Conservation (phyloP, 163 green algal genomes). For the Trebouxia gelatinosa region DNA sequence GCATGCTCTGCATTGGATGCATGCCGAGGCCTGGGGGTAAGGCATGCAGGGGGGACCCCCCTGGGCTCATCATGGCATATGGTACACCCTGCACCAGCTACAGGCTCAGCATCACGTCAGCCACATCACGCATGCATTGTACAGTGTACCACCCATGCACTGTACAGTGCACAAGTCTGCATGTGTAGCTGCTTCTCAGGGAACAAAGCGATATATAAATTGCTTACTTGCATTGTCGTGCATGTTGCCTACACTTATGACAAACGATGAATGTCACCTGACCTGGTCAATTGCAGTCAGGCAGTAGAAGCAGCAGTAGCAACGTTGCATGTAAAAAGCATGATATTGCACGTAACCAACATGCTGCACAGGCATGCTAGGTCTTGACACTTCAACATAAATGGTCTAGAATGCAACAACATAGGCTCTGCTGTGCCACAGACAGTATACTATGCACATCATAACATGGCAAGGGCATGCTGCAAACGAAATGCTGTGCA, state of each 20-base stretch:
- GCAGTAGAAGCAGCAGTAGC: no score
- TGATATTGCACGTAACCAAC: neutral
- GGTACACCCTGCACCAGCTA: conserved; percentile 19
- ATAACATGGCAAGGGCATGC: neutral
- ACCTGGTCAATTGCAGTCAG: no score
- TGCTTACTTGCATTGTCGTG: no score
- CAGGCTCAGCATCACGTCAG: neutral
- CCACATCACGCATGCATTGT: neutral
- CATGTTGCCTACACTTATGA: neutral
- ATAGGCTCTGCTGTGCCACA: no score
- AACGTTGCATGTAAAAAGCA: no score
- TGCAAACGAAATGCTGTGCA: neutral
- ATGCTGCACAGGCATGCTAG: neutral
- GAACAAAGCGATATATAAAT: no score
- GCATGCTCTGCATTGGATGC: conserved; percentile 22
- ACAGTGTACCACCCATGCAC: neutral
- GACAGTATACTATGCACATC: no score
- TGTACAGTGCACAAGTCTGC: no score
- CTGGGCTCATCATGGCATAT: conserved; percentile 22
- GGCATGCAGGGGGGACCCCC: conserved; percentile 5
- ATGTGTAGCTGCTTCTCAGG: no score
- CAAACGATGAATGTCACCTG: no score
- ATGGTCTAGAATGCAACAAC: neutral
- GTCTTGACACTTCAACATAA: neutral
- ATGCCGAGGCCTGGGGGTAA: neutral